phyloP scores from a whole-genome alignment of 306 rosid genomes.

The Rosa multiflora region DNA sequence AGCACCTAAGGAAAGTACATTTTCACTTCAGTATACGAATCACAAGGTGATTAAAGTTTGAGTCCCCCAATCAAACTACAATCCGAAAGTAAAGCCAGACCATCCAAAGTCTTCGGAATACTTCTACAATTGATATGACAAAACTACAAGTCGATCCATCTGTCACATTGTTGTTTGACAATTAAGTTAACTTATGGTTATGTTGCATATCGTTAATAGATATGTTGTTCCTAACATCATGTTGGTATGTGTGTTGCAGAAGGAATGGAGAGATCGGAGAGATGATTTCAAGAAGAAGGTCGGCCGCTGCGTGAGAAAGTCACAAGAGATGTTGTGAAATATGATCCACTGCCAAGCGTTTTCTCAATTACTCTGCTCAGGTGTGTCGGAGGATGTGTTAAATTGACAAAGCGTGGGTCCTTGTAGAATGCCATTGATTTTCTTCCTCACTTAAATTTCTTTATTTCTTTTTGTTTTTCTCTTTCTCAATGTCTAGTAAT shows the following conservation, averaged over 20 bases:
- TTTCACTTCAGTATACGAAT: too few species aligned
- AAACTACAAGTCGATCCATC: too few species aligned
- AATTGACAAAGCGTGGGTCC: constrained; percentile 37
- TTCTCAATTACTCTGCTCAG: constrained; percentile 19
- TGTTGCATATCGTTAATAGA: background rate
- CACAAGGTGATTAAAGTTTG: too few species aligned
- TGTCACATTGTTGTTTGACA: background rate
- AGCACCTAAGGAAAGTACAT: too few species aligned
- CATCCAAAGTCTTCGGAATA: too few species aligned
- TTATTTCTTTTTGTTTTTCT: constrained; percentile 31
- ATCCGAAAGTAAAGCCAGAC: too few species aligned
- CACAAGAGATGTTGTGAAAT: constrained; percentile 55
- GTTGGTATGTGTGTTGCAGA: constrained; percentile 51
- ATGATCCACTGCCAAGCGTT: background rate
- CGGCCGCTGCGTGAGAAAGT: constrained; percentile 89
- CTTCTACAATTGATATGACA: too few species aligned
- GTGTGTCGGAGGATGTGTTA: constrained; percentile 41
- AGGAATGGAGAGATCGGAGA: constrained; percentile 93
- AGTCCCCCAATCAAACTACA: too few species aligned
- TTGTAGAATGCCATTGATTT: constrained; percentile 54
- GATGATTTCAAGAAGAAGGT: constrained; percentile 97
- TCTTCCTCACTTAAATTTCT: constrained; percentile 35
- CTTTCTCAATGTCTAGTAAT: constrained; percentile 21
- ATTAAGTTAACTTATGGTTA: background rate
- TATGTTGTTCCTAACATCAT: background rate